These are phyloP conservation scores for Solanum arcanum DNA, from an alignment of 257 asterid species.

Conservation along the genomic window DNA sequence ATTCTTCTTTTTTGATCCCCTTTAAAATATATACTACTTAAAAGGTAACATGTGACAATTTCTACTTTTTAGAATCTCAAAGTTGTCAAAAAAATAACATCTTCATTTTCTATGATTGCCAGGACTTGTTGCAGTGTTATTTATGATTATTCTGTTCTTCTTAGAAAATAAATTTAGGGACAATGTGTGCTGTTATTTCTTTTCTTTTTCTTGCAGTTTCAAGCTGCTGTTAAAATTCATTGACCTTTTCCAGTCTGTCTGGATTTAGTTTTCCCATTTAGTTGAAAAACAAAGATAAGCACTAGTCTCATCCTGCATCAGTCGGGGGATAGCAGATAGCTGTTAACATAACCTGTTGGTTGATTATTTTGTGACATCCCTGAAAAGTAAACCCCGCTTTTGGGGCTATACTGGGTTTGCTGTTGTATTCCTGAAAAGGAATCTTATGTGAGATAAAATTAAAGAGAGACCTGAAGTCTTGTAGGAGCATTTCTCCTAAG, in stretches of 20 bases:
- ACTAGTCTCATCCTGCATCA: neutral
- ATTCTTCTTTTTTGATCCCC: no score
- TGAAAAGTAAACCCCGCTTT: neutral
- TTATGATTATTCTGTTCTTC: neutral
- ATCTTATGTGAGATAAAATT: neutral
- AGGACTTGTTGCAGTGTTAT: neutral
- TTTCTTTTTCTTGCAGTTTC: neutral
- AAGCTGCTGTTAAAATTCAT: neutral
- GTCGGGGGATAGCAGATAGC: neutral
- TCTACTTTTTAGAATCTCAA: neutral
- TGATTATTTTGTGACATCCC: neutral
- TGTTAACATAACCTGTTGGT: neutral
- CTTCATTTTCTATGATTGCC: neutral
- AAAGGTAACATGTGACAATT: neutral
- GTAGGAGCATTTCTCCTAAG: neutral
- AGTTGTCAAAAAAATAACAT: neutral
- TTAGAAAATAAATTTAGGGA: neutral
- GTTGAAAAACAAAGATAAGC: neutral
- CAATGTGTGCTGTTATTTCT: neutral
- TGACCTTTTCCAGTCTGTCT: neutral
- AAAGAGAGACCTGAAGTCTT: neutral
- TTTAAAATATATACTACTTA: neutral
- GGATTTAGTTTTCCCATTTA: neutral
- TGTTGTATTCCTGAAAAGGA: neutral
- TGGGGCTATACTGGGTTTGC: neutral